Conservation (phyloP, 1,139 yeast species). For the Yamadazyma triangularis region DNA sequence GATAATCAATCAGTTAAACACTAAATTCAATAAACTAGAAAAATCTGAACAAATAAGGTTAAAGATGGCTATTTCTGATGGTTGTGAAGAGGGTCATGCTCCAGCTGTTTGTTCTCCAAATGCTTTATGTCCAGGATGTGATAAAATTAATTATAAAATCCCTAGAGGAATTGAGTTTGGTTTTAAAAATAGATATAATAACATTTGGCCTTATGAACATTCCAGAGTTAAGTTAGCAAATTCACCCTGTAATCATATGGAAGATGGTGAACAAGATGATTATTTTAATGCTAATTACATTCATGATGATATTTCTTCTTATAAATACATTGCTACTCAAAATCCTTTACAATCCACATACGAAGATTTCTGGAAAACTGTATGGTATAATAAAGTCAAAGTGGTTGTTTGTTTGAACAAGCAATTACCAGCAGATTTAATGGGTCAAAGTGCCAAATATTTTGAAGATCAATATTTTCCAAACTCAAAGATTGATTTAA, state of each 20-base stretch:
- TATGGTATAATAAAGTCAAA: slow-evolving; percentile 54
- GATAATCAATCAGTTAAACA: slow-evolving; percentile 29
- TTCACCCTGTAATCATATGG: slow-evolving; percentile 4
- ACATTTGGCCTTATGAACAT: slow-evolving; percentile 46
- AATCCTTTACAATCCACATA: slow-evolving; percentile 37
- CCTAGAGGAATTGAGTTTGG: slow-evolving; percentile 52
- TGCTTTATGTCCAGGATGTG: slow-evolving; percentile 42
- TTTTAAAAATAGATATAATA: slow-evolving; percentile 41
- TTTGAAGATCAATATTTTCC: slow-evolving; percentile 18
- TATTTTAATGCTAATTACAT: slow-evolving; percentile 44
- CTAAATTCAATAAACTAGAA: slow-evolving; percentile 46
- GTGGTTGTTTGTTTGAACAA: slow-evolving; percentile 69
- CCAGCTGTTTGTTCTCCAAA: slow-evolving; percentile 35
- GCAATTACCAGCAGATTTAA: slow-evolving; percentile 10
- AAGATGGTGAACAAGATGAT: slow-evolving; percentile 23
- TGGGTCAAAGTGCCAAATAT: slow-evolving; percentile 13
- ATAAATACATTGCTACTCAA: slow-evolving; percentile 40
- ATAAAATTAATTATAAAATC: slow-evolving; percentile 39
- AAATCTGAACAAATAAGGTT: slow-evolving; percentile 46
- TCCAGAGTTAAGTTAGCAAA: slow-evolving; percentile 33
- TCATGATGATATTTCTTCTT: slow-evolving; percentile 14
- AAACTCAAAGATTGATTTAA: slow-evolving; percentile 11
- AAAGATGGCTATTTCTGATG: slow-evolving; percentile 23
- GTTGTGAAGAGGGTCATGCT: slow-evolving; percentile 5
- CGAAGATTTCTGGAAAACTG: slow-evolving; percentile 40